Evolutionary conservation across 1,284 basidiomycete species (phyloP).

Genomic region (Moesziomyces antarcticus): DNA sequence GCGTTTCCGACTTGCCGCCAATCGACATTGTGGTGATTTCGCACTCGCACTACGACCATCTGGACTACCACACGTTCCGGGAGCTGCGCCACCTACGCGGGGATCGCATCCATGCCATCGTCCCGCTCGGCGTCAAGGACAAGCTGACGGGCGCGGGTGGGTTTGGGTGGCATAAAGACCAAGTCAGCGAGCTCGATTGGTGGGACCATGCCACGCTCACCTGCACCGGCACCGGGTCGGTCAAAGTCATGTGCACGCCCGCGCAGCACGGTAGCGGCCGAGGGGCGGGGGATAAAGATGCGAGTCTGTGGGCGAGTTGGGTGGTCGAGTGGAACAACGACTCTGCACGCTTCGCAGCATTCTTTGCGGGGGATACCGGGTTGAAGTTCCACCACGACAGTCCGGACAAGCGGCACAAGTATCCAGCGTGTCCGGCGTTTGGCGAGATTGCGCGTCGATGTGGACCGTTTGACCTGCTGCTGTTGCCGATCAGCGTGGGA

Average conservation of each 20-base stretch:
- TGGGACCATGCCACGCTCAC: conserved; percentile 54
- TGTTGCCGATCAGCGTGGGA: conserved; percentile 63
- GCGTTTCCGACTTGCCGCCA: conserved; percentile 49
- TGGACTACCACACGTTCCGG: conserved; percentile 57
- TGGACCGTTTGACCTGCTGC: conserved; percentile 47
- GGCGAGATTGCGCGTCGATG: conserved; percentile 41
- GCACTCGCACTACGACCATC: conserved; percentile 66
- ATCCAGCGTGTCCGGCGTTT: conserved; percentile 62
- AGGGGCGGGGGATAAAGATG: conserved; percentile 47
- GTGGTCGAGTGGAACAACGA: conserved; percentile 34
- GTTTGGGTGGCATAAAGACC: conserved; percentile 41
- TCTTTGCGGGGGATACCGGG: conserved; percentile 65
- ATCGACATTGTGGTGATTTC: conserved; percentile 63
- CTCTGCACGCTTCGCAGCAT: conserved; percentile 34
- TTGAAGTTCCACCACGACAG: conserved; percentile 53
- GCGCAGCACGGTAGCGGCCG: conserved; percentile 65
- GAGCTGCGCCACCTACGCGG: conserved; percentile 37
- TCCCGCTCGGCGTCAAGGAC: conserved; percentile 57
- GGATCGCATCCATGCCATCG: conserved; percentile 51
- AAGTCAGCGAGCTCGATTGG: conserved; percentile 63
- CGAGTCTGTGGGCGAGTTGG: conserved; percentile 62
- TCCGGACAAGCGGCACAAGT: conserved; percentile 28
- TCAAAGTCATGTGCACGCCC: conserved; percentile 56
- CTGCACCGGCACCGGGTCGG: background rate
- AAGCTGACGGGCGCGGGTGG: conserved; percentile 43